Base-by-base conservation (phyloP, 2,329 filamentous ascomycete genomes). In the Tolypocladium pustulatum region DNA sequence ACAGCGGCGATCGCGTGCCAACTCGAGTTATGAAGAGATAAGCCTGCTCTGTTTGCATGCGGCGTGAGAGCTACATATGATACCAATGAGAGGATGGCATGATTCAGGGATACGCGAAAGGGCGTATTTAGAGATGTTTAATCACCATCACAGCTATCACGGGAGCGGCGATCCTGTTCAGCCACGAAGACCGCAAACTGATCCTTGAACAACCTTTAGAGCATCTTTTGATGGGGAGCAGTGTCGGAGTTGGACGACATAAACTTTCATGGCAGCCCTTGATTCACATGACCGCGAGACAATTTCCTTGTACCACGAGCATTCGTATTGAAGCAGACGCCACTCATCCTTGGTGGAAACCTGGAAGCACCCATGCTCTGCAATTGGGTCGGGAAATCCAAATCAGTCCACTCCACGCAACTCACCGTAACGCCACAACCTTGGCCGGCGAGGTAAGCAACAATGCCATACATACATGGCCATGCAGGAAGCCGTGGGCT, bases 1-100 rank as follows among this genome's bases (percentile, higher is more conserved):
- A 59, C 58, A 58, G 52, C 53, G 60, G 57, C 25, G 61, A 63
- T 30, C 54, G 62, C 17, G 49, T 63, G 17, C 60, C 60, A 36
- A 53, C 57, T 13, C 59, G 62, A 43, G 46, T 63, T 7, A 58
- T 57, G 58, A 64, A 61, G 52, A 34, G 49, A 53, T 53, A 34
- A 27, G 25, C 25, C 46, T n/a, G 8, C 13, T 8, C 10, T 32
- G 25, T 5, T 30, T 49, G 43, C 43, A n/a, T 32, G 46, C 46
- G 27, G 32, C 25, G 1, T 32, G 27, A 51, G 46, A 22, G 10
- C 34, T n/a, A n/a, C 27, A 32, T n/a, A 51, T 51, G 46, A 51
- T 51, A 51, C 46, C 46, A 51, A 27, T 20, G 46, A 20, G 27
- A 15, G 25, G 7, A 20, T 12, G 27, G 46, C 27, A 32, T 32